Evolutionary conservation across 2,329 filamentous ascomycete genomes (phyloP).

Genomic region (Colletotrichum karsti): DNA sequence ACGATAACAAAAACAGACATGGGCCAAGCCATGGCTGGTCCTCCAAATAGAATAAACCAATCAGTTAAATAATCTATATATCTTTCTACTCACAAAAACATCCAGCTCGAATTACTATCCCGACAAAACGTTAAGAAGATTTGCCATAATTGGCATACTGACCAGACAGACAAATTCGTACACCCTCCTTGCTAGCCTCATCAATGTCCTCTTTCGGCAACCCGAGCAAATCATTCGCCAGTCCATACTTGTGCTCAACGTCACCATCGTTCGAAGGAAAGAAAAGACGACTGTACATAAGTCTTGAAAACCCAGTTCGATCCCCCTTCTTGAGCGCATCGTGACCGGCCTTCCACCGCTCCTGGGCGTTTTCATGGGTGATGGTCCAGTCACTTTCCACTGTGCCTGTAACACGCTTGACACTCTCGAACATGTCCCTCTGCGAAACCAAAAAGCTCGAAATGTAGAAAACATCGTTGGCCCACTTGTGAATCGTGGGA

Average conservation of each 20-base stretch:
- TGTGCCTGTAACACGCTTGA: conserved; percentile 65
- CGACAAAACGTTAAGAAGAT: too few relatives aligned
- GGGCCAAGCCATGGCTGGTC: too few relatives aligned
- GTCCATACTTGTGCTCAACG: conserved; percentile 46
- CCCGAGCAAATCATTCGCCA: conserved; percentile 61
- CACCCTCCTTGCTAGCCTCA: conserved; percentile 57
- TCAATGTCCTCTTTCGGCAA: conserved; percentile 68
- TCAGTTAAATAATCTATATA: too few relatives aligned
- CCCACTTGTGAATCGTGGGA: conserved; percentile 37
- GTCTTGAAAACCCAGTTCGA: conserved; percentile 50
- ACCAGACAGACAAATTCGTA: conserved; percentile 45
- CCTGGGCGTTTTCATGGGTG: conserved; percentile 49
- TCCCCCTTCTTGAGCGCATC: conserved; percentile 51
- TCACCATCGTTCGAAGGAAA: conserved; percentile 50
- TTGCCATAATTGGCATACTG: neutral
- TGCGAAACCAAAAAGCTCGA: conserved; percentile 68
- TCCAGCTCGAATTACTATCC: too few relatives aligned
- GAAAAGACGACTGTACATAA: conserved; percentile 67
- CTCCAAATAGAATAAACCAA: too few relatives aligned
- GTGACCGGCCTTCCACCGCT: conserved; percentile 58
- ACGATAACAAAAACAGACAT: too few relatives aligned
- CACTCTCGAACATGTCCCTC: conserved; percentile 70
- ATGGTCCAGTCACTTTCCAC: conserved; percentile 70
- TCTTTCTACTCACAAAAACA: too few relatives aligned
- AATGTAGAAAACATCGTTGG: conserved; percentile 59